These are phyloP conservation scores for Verticillium longisporum DNA, from an alignment of 2,329 filamentous ascomycete species.

Conservation along the genomic window DNA sequence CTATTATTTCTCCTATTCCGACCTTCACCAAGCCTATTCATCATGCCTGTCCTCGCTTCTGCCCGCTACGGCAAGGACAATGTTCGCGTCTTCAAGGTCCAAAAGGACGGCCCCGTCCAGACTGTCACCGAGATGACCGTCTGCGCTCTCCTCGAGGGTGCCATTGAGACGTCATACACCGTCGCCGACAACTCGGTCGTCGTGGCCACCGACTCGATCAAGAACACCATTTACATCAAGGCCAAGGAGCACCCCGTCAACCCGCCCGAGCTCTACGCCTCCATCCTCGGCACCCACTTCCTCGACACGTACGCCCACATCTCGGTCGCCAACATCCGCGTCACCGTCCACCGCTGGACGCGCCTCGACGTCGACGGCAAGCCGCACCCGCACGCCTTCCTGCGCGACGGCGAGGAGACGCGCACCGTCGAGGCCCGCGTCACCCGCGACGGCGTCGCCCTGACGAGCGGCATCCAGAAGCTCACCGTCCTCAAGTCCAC, in stretches of 20 bases:
- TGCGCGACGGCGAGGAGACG: constrained; percentile 82
- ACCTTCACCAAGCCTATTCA: neutral
- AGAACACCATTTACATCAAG: constrained; percentile 93
- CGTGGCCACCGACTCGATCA: constrained; percentile 95
- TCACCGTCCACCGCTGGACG: constrained; percentile 85
- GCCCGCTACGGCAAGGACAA: constrained; percentile 94
- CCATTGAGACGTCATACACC: constrained; percentile 87
- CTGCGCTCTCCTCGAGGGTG: constrained; percentile 84
- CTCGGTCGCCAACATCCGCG: constrained; percentile 70
- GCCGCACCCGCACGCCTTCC: constrained; percentile 92
- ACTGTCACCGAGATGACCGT: constrained; percentile 93
- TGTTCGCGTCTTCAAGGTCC: constrained; percentile 93
- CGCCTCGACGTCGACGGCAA: constrained; percentile 81
- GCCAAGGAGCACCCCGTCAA: constrained; percentile 90
- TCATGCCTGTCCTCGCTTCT: constrained; percentile 50
- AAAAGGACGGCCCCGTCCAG: constrained; percentile 75
- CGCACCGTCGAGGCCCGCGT: constrained; percentile 72
- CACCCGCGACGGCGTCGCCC: constrained; percentile 61
- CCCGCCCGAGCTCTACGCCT: constrained; percentile 86
- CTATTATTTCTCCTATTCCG: neutral
- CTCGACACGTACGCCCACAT: constrained; percentile 84
- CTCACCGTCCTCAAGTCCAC: constrained; percentile 93
- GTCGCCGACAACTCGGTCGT: constrained; percentile 89
- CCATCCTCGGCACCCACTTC: constrained; percentile 82
- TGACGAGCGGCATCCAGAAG: constrained; percentile 73